These are phyloP conservation scores for Chalciporus sp. DNA, from an alignment of 1,284 basidiomycete species.

Conservation along the genomic window DNA sequence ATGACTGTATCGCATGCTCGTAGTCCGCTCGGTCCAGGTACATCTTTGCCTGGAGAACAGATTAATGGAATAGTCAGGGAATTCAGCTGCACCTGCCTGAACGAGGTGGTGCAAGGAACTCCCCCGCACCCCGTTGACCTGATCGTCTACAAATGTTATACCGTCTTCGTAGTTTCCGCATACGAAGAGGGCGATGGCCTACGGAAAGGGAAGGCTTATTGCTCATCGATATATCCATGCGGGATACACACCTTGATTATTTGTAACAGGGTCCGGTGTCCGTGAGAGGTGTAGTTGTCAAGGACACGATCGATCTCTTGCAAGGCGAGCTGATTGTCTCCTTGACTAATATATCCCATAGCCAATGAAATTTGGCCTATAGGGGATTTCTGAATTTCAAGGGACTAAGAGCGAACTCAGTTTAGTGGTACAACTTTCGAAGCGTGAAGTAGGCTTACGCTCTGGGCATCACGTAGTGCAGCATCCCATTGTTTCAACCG, in stretches of 20 bases:
- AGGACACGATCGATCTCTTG: neutral
- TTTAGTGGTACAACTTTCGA: no score
- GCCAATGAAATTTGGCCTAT: conserved; percentile 6
- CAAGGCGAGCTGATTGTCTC: neutral
- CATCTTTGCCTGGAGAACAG: conserved; percentile 3
- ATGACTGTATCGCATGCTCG: neutral
- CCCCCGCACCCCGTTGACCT: no score
- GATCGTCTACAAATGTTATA: neutral
- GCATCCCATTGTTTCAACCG: conserved; percentile 7
- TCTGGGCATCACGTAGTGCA: conserved; percentile 5
- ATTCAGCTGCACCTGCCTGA: neutral
- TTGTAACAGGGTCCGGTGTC: neutral
- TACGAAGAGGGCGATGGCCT: conserved; percentile 2
- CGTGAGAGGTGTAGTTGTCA: neutral
- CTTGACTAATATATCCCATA: neutral
- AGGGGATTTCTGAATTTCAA: neutral
- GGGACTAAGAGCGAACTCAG: neutral
- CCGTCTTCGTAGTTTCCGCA: conserved; percentile 1
- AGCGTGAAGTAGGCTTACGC: neutral
- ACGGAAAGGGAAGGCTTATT: neutral
- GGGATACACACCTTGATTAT: neutral
- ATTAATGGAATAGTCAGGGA: neutral
- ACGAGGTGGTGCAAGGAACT: neutral
- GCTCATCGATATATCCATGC: neutral
- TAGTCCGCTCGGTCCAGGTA: neutral